Conservation (phyloP, 768 basidiomycete genomes). For the Fomitopsis pulvina region DNA sequence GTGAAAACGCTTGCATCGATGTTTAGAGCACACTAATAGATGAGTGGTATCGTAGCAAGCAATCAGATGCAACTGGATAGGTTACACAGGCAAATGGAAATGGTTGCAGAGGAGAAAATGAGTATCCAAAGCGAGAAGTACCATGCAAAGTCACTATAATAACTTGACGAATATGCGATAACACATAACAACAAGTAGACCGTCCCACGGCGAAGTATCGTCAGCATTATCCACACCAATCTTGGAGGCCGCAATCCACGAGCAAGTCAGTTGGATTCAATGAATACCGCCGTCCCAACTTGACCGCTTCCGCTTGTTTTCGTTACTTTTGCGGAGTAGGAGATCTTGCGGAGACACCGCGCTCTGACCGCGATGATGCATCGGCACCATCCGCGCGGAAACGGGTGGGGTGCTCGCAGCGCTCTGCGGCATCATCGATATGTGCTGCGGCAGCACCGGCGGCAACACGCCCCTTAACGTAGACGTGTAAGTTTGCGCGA, state of each 20-base stretch:
- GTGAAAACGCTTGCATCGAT: too few relatives aligned
- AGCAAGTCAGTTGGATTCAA: slow-evolving; percentile 7
- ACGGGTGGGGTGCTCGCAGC: slow-evolving; percentile 3
- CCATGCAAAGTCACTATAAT: too few relatives aligned
- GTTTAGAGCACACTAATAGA: too few relatives aligned
- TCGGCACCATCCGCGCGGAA: slow-evolving; percentile 12
- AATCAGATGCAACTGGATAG: too few relatives aligned
- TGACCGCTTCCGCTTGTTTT: slow-evolving; percentile 51
- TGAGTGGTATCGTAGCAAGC: too few relatives aligned
- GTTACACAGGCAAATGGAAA: too few relatives aligned
- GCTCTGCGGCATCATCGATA: slow-evolving; percentile 16
- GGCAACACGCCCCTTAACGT: slow-evolving; percentile 26
- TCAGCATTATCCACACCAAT: too few relatives aligned
- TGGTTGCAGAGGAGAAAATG: too few relatives aligned
- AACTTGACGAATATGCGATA: too few relatives aligned
- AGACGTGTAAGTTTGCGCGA: slow-evolving; percentile 28
- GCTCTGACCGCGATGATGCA: slow-evolving; percentile 45
- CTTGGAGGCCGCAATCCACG: neutral
- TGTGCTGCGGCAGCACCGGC: slow-evolving; percentile 23
- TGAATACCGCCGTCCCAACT: slow-evolving; percentile 46
- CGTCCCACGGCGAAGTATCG: too few relatives aligned
- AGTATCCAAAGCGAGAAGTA: too few relatives aligned
- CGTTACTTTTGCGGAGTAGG: slow-evolving; percentile 38
- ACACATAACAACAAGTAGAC: too few relatives aligned
- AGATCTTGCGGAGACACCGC: slow-evolving; percentile 49